Evolutionary conservation across 2,329 filamentous ascomycete genomes (phyloP), one percentile per base, ranked within the genome.

Genomic region (Fonsecaea pugnacius): DNA sequence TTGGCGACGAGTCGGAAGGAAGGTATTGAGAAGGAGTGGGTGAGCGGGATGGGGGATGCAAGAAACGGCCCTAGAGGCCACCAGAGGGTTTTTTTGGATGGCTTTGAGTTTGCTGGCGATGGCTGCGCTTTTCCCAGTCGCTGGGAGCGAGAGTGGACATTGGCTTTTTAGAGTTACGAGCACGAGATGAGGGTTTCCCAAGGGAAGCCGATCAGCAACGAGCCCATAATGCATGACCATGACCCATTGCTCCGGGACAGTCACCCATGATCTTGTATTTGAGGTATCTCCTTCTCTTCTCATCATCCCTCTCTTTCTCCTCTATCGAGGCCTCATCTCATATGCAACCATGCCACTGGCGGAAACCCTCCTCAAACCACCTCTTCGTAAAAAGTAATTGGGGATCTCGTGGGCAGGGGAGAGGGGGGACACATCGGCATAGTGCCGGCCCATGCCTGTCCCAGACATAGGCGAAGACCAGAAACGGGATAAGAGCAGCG

Each of bases 371-470:
- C 24, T 40, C 33, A 46, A 46, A 24, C 24, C 50, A 32, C 27
- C 27, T 30, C 27, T 30, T 30, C 4, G 27, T 6, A 30, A 18
- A 43, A 48, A 18, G 18, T 32, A 56, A 43, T 38, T 52, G 54
- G 33, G 52, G 46, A 58, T 56, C 53, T 40, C 27, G 46, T 38
- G 24, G 36, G 36, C n/a, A 21, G 24, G 36, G 43, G 30, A 40
- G 36, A 38, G 35, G 55, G 52, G 52, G 32, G 38, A 16, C 30
- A 60, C 58, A 58, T 61, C 64, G 64, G 60, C 57, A 62, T 60
- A 58, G 60, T 57, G 56, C 64, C 64, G 53, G 61, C 64, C 60
- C 46, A 48, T 52, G 50, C 64, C 57, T 60, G 36, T 43, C n/a
- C n/a, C 21, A 56, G 27, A 40, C 51, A 40, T 63, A 63, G 57